Base-by-base conservation (phyloP, 257 asterid species). In the Lithospermum erythrorhizon region DNA sequence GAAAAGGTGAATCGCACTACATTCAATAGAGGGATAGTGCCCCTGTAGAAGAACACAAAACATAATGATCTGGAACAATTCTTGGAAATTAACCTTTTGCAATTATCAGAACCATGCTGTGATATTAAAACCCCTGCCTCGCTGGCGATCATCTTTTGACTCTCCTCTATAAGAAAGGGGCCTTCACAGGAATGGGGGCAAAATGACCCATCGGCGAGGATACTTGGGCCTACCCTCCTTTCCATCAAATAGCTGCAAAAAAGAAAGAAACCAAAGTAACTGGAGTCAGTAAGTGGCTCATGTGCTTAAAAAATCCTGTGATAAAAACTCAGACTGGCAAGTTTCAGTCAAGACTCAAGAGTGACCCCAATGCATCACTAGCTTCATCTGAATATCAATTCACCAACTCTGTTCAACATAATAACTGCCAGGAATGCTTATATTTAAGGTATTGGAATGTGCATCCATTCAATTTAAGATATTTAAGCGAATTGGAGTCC, bases 161-260 rank as follows among this genome's bases (percentile, higher is more conserved):
- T 21, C 48, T 30, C 47, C 22, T 52, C 24, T 32, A 19, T 45
- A 29, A 11, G 63, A 29, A 41, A 41, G 49, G 49, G 49, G 49
- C 16, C 16, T 78, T 86, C 84, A 93, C 77, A 93, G 87, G 82
- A 90, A 90, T 5, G 98, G 98, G 27, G 98, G 99, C 65, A 93
- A 76, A 65, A 93, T 86, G 65, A 93, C 91, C 97, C 97, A 93
- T 74, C 99, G 79, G 15, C 97, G 78, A 37, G 99, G 99, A 62
- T 93, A 93, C 72, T 70, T 93, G 3, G 90, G 93, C 23, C 76
- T 77, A 68, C 99, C 99, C 7, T 93, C 97, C 77, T 83, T 89
- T 58, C 99, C 99, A 62, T 89, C 99, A 66, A 93, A 93, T 62
- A 93, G 78, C 99, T 93, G 91, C 81, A 67, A 64, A 53, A 35